These are phyloP conservation scores for Hyphopichia wangnamkhiaoensis DNA, from an alignment of 1,139 yeast species.

Conservation along the genomic window DNA sequence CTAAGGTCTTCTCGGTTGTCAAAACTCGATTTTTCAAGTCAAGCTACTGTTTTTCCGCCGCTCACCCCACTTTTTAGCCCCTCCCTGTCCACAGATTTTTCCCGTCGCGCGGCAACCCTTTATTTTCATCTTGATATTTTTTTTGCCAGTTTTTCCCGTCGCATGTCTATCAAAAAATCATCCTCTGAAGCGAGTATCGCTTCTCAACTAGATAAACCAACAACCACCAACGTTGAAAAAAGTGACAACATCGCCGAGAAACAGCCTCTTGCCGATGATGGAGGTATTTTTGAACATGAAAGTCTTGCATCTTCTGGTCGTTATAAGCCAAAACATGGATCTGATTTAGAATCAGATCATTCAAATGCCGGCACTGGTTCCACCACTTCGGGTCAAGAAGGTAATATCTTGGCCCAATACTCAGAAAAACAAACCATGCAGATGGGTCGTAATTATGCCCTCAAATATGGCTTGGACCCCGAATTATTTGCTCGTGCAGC, in stretches of 20 bases:
- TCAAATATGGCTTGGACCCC: slow-evolving; percentile 58
- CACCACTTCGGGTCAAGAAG: slow-evolving; percentile 14
- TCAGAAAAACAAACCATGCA: slow-evolving; percentile 64
- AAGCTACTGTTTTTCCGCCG: not conserved
- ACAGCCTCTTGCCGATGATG: not conserved
- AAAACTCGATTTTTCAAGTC: no score
- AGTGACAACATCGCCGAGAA: slow-evolving; percentile 3
- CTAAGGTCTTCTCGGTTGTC: no score
- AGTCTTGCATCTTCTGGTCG: slow-evolving; percentile 19
- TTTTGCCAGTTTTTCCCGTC: not conserved
- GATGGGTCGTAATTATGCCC: slow-evolving; percentile 73
- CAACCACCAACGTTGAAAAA: not conserved
- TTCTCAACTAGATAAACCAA: no score
- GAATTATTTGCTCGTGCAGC: slow-evolving; percentile 76
- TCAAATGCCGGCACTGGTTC: slow-evolving; percentile 22
- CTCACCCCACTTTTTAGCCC: not conserved
- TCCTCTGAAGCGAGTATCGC: no score
- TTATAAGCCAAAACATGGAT: slow-evolving; percentile 16
- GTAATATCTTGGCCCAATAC: slow-evolving; percentile 64
- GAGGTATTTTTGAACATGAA: slow-evolving; percentile 23
- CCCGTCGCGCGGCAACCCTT: no score
- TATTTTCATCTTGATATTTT: not conserved
- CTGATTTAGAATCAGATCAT: slow-evolving; percentile 26
- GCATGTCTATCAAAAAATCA: no score
- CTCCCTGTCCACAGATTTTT: not conserved